phyloP scores from a whole-genome alignment of 768 basidiomycete genomes.

The Kockovaella imperatae region DNA sequence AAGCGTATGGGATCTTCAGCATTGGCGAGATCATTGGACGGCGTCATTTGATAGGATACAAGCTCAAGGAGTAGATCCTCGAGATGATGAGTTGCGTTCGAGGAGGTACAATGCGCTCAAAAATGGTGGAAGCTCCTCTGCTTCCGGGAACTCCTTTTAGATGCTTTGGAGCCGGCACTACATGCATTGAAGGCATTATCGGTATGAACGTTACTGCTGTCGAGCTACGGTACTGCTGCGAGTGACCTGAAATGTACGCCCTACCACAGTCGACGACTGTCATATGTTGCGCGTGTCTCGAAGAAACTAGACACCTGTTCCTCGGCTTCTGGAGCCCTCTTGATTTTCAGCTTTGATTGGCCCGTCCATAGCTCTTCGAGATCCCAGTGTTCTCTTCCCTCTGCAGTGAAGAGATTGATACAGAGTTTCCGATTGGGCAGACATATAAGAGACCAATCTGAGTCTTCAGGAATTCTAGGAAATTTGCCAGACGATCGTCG shows the following conservation, averaged over 20 bases:
- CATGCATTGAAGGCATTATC: too few species aligned
- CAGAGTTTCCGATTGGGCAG: slow-evolving; percentile 13
- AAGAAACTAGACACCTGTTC: too few species aligned
- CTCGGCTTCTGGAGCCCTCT: too few species aligned
- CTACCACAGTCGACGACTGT: too few species aligned
- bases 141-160: too few species aligned
- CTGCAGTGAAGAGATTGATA: slow-evolving; percentile 38
- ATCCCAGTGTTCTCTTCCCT: slow-evolving; percentile 32
- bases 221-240: too few species aligned
- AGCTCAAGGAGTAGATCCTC: slow-evolving; percentile 34
- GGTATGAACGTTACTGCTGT: too few species aligned
- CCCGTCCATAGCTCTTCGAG: slow-evolving; percentile 28
- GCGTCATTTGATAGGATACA: slow-evolving; percentile 44
- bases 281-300: too few species aligned
- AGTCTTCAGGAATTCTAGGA: slow-evolving; percentile 17
- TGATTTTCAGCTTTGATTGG: neutral
- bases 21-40: slow-evolving; percentile 46
- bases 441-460: slow-evolving; percentile 30
- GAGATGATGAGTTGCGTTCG: neutral
- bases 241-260: too few species aligned
- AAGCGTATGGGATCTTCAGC: slow-evolving; percentile 46
- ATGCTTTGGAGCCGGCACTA: too few species aligned
- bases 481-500: slow-evolving; percentile 9
- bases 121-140: too few species aligned
- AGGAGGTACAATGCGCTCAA: neutral